phyloP scores from a whole-genome alignment of 2,329 filamentous ascomycete species.

The Penicillium sp. region DNA sequence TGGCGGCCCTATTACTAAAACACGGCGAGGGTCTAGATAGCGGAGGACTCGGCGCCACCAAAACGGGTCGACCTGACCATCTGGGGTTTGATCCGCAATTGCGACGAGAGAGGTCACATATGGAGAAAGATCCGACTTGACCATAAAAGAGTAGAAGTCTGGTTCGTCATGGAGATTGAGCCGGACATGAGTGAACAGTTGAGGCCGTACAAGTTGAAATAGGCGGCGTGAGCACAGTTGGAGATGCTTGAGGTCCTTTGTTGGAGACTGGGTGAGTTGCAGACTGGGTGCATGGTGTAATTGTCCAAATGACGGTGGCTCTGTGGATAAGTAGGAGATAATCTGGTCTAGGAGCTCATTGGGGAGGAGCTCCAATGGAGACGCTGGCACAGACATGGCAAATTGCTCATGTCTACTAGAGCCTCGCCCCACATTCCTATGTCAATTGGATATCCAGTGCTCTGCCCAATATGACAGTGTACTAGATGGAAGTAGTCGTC shows the following conservation, averaged over 20 bases:
- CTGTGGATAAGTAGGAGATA: slow-evolving; percentile 52
- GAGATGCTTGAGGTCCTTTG: slow-evolving; percentile 52
- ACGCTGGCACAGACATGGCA: slow-evolving; percentile 21
- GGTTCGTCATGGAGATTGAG: slow-evolving; percentile 36
- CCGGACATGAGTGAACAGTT: slow-evolving; percentile 57
- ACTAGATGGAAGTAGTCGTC: slow-evolving; percentile 1
- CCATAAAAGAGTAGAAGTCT: slow-evolving; percentile 41
- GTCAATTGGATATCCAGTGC: neutral
- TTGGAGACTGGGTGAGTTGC: slow-evolving; percentile 39
- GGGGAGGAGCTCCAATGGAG: slow-evolving; percentile 44
- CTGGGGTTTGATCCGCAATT: slow-evolving; percentile 40
- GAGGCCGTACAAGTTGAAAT: slow-evolving; percentile 50
- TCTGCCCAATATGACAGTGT: neutral
- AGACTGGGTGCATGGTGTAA: slow-evolving; percentile 51
- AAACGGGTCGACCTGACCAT: slow-evolving; percentile 34
- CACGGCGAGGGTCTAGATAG: slow-evolving; percentile 50
- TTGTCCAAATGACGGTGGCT: slow-evolving; percentile 48
- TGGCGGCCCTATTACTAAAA: slow-evolving; percentile 61
- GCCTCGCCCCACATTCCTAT: slow-evolving; percentile 16
- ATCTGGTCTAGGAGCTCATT: slow-evolving; percentile 61
- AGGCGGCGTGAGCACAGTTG: slow-evolving; percentile 56
- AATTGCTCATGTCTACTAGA: slow-evolving; percentile 26
- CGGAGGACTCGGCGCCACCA: slow-evolving; percentile 58
- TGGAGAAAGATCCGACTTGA: slow-evolving; percentile 26
- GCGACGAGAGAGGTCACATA: slow-evolving; percentile 50